Conservation (phyloP, 371 early-diverging fungal genomes). For the Mortierella sp. region DNA sequence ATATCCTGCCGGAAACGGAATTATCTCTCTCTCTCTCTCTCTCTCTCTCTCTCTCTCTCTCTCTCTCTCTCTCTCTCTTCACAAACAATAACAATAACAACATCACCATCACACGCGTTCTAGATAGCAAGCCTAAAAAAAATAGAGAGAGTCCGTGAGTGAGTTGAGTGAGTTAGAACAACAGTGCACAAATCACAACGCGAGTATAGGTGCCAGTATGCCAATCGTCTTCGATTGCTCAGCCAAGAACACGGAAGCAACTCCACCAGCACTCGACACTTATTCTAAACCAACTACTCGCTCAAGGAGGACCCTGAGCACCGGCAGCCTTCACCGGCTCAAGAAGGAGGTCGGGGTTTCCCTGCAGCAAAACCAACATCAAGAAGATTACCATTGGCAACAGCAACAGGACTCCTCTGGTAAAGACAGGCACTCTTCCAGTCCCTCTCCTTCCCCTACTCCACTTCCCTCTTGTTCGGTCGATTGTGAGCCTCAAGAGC, state of each 20-base stretch:
- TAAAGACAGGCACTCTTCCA: conserved; percentile 18
- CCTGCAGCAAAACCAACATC: conserved; percentile 8
- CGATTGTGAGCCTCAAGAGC: background rate
- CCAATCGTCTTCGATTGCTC: conserved; percentile 20
- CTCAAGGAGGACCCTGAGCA: conserved; percentile 25
- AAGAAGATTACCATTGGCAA: background rate
- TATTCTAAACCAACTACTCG: background rate
- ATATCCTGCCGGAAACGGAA: conserved; percentile 1
- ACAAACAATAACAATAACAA: background rate
- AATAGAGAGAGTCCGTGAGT: background rate
- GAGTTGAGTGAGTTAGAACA: too few species aligned
- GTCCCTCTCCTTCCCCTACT: conserved; percentile 1
- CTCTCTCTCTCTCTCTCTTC: too few species aligned
- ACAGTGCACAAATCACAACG: background rate
- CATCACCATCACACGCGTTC: too few species aligned
- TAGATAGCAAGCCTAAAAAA: too few species aligned
- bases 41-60: too few species aligned
- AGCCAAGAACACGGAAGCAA: conserved; percentile 4
- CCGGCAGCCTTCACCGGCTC: conserved; percentile 20
- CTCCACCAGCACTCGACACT: conserved; percentile 15
- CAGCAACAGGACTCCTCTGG: conserved; percentile 17
- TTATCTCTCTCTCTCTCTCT: too few species aligned
- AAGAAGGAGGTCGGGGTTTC: conserved; percentile 23
- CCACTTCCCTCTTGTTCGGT: conserved; percentile 1
- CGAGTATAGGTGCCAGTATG: conserved; percentile 18